phyloP scores from a whole-genome alignment of 495 filamentous ascomycete species.

The Podospora comata region DNA sequence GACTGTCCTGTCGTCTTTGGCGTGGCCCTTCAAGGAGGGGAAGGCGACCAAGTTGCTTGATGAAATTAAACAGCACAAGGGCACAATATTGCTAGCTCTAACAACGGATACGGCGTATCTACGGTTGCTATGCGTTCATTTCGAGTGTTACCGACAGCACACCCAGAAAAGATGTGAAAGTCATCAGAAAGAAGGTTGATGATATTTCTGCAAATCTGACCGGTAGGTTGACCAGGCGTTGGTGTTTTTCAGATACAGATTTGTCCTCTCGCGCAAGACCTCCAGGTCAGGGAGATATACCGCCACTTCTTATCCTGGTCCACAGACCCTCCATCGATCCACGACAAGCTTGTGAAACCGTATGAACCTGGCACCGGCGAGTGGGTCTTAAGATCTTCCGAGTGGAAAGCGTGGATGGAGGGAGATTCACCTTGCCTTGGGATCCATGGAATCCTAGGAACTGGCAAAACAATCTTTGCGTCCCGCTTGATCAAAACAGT shows the following conservation, averaged over 20 bases:
- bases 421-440: conserved; percentile 30
- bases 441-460: conserved; percentile 44
- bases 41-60: conserved; percentile 18
- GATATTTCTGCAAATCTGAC: too few species aligned
- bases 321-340: conserved; percentile 18
- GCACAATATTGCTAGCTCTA: conserved; percentile 18
- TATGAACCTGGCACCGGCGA: conserved; percentile 29
- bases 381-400: conserved; percentile 29
- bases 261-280: too few species aligned
- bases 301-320: too few species aligned
- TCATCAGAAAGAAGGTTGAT: too few species aligned
- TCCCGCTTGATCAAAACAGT: conserved; percentile 24
- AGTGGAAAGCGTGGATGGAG: conserved; percentile 31
- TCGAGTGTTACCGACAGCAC: not conserved
- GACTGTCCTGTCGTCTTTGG: conserved; percentile 4
- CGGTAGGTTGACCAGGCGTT: too few species aligned
- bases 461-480: conserved; percentile 41
- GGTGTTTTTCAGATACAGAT: too few species aligned
- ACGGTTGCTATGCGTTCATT: too few species aligned
- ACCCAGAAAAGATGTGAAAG: not conserved
- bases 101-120: conserved; percentile 13
- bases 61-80: conserved; percentile 18
- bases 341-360: conserved; percentile 16
- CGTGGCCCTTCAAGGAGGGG: conserved; percentile 17
- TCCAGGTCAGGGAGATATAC: too few species aligned